phyloP scores from a whole-genome alignment of 768 basidiomycete species.

The Leccinum imitatum region DNA sequence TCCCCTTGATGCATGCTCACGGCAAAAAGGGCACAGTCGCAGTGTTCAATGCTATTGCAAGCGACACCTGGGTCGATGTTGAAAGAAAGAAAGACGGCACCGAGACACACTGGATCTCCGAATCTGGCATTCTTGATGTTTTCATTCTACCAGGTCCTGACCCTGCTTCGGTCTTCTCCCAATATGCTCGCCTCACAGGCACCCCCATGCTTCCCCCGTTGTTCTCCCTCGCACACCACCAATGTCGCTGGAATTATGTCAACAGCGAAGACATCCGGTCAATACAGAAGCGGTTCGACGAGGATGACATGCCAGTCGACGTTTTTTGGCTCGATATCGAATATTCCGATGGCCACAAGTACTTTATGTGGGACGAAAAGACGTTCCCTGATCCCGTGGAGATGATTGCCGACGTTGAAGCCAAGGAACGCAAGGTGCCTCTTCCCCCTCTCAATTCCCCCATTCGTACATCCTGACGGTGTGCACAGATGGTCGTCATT shows the following conservation, averaged over 20 bases:
- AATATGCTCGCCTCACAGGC: constrained; percentile 86
- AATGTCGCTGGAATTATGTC: constrained; percentile 98
- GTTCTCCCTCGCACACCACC: constrained; percentile 93
- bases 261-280: constrained; percentile 83
- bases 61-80: constrained; percentile 96
- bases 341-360: constrained; percentile 90
- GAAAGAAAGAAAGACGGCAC: constrained; percentile 58
- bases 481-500: constrained; percentile 89
- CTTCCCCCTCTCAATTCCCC: neutral
- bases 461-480: neutral
- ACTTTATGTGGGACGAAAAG: constrained; percentile 95
- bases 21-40: constrained; percentile 85
- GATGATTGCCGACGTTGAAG: constrained; percentile 90
- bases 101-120: constrained; percentile 95
- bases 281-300: constrained; percentile 87
- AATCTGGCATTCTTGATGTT: constrained; percentile 93
- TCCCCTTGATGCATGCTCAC: constrained; percentile 93
- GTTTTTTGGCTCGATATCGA: constrained; percentile 98
- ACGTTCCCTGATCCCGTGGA: constrained; percentile 92
- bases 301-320: constrained; percentile 92
- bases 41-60: constrained; percentile 82
- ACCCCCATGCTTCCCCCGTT: constrained; percentile 84
- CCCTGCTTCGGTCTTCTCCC: constrained; percentile 75
- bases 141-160: constrained; percentile 93
- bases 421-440: constrained; percentile 76